These are phyloP conservation scores for Ophiostoma populinum DNA, from an alignment of 2,329 filamentous ascomycete species.

Conservation along the genomic window DNA sequence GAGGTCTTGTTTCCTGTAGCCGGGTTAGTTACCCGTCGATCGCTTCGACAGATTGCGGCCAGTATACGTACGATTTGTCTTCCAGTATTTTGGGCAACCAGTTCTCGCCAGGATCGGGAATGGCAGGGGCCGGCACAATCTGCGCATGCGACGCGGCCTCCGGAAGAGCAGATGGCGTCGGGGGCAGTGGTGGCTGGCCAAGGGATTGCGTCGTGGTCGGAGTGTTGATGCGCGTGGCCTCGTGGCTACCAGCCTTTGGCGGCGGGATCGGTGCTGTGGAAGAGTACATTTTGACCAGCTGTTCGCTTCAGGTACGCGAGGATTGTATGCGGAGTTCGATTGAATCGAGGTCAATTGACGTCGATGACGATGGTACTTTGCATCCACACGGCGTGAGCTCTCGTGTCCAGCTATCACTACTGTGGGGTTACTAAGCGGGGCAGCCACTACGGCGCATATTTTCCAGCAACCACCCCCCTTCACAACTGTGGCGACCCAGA, in stretches of 20 bases:
- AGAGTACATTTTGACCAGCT: conserved; percentile 24
- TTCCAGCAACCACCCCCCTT: no score
- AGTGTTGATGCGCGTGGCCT: conserved; percentile 48
- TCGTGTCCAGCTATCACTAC: no score
- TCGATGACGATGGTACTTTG: no score
- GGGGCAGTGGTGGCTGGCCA: conserved; percentile 21
- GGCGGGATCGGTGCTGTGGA: conserved; percentile 50
- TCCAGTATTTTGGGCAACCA: conserved; percentile 66
- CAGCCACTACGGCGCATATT: no score
- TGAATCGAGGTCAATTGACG: background rate
- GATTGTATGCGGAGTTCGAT: background rate
- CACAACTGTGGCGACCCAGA: no score
- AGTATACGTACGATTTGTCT: conserved; percentile 58
- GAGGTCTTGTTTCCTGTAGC: conserved; percentile 57
- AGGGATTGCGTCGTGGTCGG: conserved; percentile 33
- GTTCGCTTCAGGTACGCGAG: no score
- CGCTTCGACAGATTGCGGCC: no score
- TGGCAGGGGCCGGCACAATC: conserved; percentile 18
- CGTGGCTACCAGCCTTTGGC: conserved; percentile 54
- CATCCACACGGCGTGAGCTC: no score
- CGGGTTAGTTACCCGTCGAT: no score
- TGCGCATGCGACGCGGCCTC: conserved; percentile 14
- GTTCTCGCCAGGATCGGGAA: conserved; percentile 45
- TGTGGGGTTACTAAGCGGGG: no score
- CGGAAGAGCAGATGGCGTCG: conserved; percentile 11